Base-by-base conservation (phyloP, 495 filamentous ascomycete species). In the Extremus antarcticus region DNA sequence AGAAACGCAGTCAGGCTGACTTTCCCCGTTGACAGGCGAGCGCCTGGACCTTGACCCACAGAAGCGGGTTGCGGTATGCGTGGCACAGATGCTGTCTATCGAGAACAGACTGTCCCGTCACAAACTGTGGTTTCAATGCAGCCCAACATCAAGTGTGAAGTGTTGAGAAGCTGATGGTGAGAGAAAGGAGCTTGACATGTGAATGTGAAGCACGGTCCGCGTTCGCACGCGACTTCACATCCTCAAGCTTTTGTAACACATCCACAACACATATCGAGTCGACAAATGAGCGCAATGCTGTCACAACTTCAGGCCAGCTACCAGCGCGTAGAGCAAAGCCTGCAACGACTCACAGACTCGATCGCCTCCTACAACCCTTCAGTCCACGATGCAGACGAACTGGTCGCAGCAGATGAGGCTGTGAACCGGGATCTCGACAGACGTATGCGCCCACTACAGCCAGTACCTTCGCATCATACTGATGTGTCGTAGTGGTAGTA, bases 281-380 rank as follows among this genome's bases (percentile, higher is more conserved):
- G 19, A 45, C 19, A 35, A n/a, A n/a, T n/a, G 29, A 4, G 29
- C 29, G 13, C 29, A 8, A 48, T 48, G 46, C 46, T 48, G 17
- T 48, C 49, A 8, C 23, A 39, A 32, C 38, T 51, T 25, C 49
- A 39, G 17, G 24, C 15, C 10, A 51, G 49, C 49, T 51, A 51
- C 49, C 49, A 51, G 59, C 79, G 82, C 51, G 72, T 90, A 39
- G 85, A 87, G 63, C 75, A 76, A 53, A 80, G 83, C 3, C 72
- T 90, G 23, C 72, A 74, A 15, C 76, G 68, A 3, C 74, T 90
- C 10, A 79, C 88, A 62, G 82, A 85, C 63, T 87, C 85, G 0
- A 84, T 90, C 43, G 71, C 83, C 8, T 80, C 86, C 53, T 88
- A 87, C 75, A 85, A 87, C 59, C 86, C 86, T 24, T 83, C 80